phyloP scores from a whole-genome alignment of 2,329 filamentous ascomycete genomes.

The Talaromyces sp. region DNA sequence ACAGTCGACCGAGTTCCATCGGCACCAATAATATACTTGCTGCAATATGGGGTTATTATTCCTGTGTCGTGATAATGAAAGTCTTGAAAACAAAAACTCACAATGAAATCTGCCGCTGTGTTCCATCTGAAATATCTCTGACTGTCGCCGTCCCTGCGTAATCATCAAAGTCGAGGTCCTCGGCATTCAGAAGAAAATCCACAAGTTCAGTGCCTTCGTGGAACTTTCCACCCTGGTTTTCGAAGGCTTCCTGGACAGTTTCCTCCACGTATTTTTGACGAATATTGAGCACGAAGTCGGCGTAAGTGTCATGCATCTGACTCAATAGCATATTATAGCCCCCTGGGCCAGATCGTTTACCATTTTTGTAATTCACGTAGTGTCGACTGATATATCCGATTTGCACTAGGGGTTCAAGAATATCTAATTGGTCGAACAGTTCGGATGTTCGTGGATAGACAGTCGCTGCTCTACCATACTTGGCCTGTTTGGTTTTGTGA shows the following conservation, averaged over 20 bases:
- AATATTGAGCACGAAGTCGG: neutral
- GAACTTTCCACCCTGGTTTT: neutral
- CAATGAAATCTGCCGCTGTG: neutral
- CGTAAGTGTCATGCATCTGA: neutral
- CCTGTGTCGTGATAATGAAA: neutral
- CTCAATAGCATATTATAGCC: neutral
- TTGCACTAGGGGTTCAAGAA: neutral
- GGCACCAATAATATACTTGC: neutral
- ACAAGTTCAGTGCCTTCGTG: neutral
- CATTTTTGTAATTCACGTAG: slow-evolving; percentile 2
- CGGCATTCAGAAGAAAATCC: neutral
- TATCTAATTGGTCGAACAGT: neutral
- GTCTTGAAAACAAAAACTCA: neutral
- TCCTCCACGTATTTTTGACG: neutral
- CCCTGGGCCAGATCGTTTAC: neutral
- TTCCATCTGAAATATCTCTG: neutral
- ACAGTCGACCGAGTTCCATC: neutral
- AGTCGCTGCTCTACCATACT: neutral
- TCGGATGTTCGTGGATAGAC: neutral
- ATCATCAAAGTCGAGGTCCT: neutral
- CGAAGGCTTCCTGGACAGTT: neutral
- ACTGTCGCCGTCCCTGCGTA: neutral
- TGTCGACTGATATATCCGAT: neutral
- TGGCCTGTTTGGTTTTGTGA: neutral
- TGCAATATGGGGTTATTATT: neutral